Conservation (phyloP, 495 filamentous ascomycete genomes). For the Lophiotrema nucula region DNA sequence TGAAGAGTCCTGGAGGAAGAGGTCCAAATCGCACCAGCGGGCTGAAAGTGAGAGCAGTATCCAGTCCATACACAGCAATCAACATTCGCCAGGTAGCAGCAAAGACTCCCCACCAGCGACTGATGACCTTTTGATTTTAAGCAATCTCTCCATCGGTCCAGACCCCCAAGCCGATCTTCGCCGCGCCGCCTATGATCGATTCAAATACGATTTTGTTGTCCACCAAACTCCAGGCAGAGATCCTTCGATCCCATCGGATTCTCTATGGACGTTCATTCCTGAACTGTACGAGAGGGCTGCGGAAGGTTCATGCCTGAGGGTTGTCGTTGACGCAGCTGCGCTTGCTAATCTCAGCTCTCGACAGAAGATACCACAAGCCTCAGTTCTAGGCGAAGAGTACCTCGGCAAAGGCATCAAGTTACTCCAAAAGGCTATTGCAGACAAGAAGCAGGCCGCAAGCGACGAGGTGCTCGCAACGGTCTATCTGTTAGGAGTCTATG, state of each 20-base stretch:
- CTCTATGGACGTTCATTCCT: constrained; percentile 19
- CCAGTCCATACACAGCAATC: constrained; percentile 1
- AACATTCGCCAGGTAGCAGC: background rate
- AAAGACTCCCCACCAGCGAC: background rate
- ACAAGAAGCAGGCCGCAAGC: constrained; percentile 2
- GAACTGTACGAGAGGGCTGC: constrained; percentile 6
- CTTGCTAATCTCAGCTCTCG: constrained; percentile 17
- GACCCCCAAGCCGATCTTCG: constrained; percentile 6
- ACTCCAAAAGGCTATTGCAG: constrained; percentile 14
- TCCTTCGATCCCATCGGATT: background rate
- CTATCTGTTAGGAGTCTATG: constrained; percentile 26
- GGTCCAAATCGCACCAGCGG: constrained; percentile 13
- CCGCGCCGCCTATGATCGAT: constrained; percentile 18
- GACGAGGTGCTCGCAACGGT: constrained; percentile 14
- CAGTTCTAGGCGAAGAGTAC: constrained; percentile 9
- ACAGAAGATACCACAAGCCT: constrained; percentile 11
- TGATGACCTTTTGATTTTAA: background rate
- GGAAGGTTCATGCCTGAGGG: constrained; percentile 9
- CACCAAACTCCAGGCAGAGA: background rate
- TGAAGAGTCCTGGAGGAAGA: constrained; percentile 27
- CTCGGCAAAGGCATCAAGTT: constrained; percentile 23
- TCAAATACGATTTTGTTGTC: constrained; percentile 23
- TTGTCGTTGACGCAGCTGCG: constrained; percentile 1
- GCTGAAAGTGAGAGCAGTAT: background rate
- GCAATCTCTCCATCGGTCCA: constrained; percentile 3